Percentiles rank a stretch among this genome's conserved stretches.
phyloP scores from a whole-genome alignment of 148 eudicot species.

The Rhododendron williamsianum region DNA sequence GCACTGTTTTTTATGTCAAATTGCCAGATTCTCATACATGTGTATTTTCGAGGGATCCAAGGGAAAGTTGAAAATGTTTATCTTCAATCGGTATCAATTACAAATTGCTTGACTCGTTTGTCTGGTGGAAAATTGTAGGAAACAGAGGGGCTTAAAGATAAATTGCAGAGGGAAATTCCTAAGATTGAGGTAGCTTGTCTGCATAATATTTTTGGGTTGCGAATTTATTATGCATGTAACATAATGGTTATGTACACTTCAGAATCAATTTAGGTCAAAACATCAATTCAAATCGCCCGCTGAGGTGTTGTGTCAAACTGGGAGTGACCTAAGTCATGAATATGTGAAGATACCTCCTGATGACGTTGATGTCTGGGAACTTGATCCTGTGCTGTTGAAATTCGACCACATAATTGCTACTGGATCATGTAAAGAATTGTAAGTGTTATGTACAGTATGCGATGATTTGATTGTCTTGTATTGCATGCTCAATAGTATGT shows the following conservation, averaged over 20 bases:
- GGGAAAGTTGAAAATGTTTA: neutral
- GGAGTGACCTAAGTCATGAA: slow-evolving; percentile 9
- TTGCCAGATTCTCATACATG: neutral
- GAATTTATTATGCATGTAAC: neutral
- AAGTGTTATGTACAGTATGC: slow-evolving; percentile 24
- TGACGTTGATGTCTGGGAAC: slow-evolving; percentile 53
- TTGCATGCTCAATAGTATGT: neutral
- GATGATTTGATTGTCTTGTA: neutral
- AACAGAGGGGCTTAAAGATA: slow-evolving; percentile 45
- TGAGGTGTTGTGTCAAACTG: slow-evolving; percentile 15
- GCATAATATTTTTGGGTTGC: neutral
- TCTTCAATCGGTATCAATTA: neutral
- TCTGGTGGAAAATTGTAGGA: slow-evolving; percentile 32
- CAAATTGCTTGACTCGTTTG: neutral
- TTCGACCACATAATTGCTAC: slow-evolving; percentile 49
- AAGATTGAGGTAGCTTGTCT: slow-evolving; percentile 46
- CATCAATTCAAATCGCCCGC: slow-evolving; percentile 14
- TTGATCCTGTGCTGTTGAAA: slow-evolving; percentile 51
- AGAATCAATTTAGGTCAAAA: slow-evolving; percentile 39
- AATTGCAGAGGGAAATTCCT: slow-evolving; percentile 48
- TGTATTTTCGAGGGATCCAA: too few species aligned
- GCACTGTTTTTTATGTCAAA: neutral
- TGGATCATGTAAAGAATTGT: slow-evolving; percentile 71
- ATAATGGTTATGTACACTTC: slow-evolving; percentile 16
- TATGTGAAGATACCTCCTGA: slow-evolving; percentile 29